Percentiles rank a stretch among this genome's conserved stretches.
Evolutionary conservation across 768 basidiomycete species (phyloP).

Genomic region (Phylloporus rhodoxanthus): DNA sequence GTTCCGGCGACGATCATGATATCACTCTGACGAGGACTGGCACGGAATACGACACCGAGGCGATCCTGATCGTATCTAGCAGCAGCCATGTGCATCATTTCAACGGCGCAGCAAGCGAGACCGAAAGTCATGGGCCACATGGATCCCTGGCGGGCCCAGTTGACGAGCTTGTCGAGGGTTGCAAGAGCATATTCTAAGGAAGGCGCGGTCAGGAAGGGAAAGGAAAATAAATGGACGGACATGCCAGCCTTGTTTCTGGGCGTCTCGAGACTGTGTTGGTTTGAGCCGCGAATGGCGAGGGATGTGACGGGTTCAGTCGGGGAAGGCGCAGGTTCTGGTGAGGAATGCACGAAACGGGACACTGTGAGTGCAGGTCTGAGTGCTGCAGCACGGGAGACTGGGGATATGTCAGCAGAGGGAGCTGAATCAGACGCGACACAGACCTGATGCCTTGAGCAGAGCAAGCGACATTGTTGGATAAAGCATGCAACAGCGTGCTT

Average conservation of each 20-base stretch:
- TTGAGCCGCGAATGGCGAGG: conserved; percentile 72
- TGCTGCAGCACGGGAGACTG: conserved; percentile 35
- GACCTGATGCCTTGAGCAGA: conserved; percentile 34
- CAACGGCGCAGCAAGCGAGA: conserved; percentile 97
- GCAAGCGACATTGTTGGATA: conserved; percentile 39
- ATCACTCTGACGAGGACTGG: conserved; percentile 95
- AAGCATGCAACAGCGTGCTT: no score
- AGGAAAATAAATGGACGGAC: conserved; percentile 13
- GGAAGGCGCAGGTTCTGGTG: conserved; percentile 38
- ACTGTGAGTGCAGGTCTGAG: conserved; percentile 40
- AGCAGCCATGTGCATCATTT: conserved; percentile 99
- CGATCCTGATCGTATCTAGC: conserved; percentile 98
- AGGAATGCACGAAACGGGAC: conserved; percentile 52
- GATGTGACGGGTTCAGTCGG: conserved; percentile 55
- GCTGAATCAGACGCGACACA: conserved; percentile 27
- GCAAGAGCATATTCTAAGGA: conserved; percentile 88
- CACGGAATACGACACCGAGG: conserved; percentile 95
- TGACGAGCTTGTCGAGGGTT: conserved; percentile 91
- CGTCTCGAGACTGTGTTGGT: conserved; percentile 79
- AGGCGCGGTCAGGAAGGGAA: background rate
- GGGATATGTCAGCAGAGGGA: conserved; percentile 19
- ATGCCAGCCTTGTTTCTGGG: conserved; percentile 87
- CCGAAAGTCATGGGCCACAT: conserved; percentile 99
- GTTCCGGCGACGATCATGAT: conserved; percentile 99
- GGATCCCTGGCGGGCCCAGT: conserved; percentile 96